Percentiles rank a stretch among this genome's conserved stretches.
These are phyloP conservation scores for Aspergillus sojae DNA, from an alignment of 2,329 filamentous ascomycete genomes.

Conservation along the genomic window DNA sequence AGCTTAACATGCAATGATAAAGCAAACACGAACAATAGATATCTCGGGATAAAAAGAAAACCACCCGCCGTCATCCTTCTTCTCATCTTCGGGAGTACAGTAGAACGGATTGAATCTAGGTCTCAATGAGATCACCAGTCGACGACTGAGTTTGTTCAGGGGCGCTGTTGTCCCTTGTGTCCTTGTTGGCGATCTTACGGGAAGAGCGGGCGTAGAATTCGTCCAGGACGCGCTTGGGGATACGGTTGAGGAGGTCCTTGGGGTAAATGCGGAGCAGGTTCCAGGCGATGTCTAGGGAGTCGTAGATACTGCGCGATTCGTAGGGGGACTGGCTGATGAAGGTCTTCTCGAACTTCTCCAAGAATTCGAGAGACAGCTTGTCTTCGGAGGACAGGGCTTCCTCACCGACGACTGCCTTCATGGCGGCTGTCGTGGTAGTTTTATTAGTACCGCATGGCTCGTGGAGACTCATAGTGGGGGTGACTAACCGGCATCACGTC, in stretches of 20 bases:
- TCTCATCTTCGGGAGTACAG: background rate
- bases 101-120: constrained; percentile 26
- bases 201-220: constrained; percentile 73
- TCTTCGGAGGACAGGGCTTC: constrained; percentile 94
- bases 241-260: constrained; percentile 96
- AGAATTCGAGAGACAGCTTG: constrained; percentile 95
- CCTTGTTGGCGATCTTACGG: constrained; percentile 49
- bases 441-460: constrained; percentile 2
- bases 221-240: constrained; percentile 78
- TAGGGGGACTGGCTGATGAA: constrained; percentile 94
- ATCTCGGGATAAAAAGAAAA: constrained; percentile 5
- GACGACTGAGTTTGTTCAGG: constrained; percentile 31
- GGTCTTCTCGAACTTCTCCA: constrained; percentile 96
- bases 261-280: constrained; percentile 95
- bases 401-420: constrained; percentile 99
- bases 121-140: constrained; percentile 45
- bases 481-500: constrained; percentile 74
- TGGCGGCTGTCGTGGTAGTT: constrained; percentile 64
- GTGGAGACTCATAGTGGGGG: no score
- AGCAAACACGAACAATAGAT: constrained; percentile 1
- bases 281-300: constrained; percentile 95
- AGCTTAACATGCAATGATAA: constrained; percentile 5
- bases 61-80: background rate
- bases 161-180: constrained; percentile 49
- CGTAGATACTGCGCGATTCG: constrained; percentile 86